Evolutionary conservation across 768 basidiomycete species (phyloP).

Genomic region (Leccinum truebloodii): DNA sequence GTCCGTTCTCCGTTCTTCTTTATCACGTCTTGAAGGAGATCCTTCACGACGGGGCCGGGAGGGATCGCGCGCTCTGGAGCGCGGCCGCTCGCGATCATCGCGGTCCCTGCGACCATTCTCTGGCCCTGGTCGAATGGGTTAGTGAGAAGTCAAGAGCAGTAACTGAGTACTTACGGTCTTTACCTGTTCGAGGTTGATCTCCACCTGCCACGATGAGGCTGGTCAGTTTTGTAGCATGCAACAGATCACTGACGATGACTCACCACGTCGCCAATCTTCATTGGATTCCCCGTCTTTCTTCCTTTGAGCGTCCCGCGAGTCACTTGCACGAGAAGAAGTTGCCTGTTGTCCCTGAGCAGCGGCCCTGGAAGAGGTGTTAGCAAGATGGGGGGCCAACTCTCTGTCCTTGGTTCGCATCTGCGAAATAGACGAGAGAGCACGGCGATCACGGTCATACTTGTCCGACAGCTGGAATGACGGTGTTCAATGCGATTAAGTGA

Average conservation of each 20-base stretch:
- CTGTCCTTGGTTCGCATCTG: slow-evolving; percentile 64
- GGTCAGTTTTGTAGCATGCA: neutral
- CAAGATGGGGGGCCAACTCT: slow-evolving; percentile 62
- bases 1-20: slow-evolving; percentile 38
- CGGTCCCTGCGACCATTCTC: slow-evolving; percentile 58
- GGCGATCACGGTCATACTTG: slow-evolving; percentile 82
- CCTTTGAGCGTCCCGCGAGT: slow-evolving; percentile 59
- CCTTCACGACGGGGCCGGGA: slow-evolving; percentile 61
- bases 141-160: slow-evolving; percentile 1
- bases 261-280: slow-evolving; percentile 88
- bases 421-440: slow-evolving; percentile 51
- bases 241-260: slow-evolving; percentile 21
- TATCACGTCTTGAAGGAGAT: slow-evolving; percentile 54
- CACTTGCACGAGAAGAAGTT: slow-evolving; percentile 51
- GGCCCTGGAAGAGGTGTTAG: slow-evolving; percentile 43
- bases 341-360: slow-evolving; percentile 35
- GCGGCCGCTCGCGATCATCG: slow-evolving; percentile 62
- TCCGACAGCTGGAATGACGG: slow-evolving; percentile 66
- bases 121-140: slow-evolving; percentile 38
- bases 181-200: slow-evolving; percentile 50
- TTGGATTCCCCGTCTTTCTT: slow-evolving; percentile 72
- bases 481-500: slow-evolving; percentile 5
- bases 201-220: slow-evolving; percentile 35
- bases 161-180: slow-evolving; percentile 53
- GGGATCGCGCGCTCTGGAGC: slow-evolving; percentile 64